Evolutionary conservation across 106 monocot genomes (phyloP).

Genomic region (Dioscorea dumetorum): DNA sequence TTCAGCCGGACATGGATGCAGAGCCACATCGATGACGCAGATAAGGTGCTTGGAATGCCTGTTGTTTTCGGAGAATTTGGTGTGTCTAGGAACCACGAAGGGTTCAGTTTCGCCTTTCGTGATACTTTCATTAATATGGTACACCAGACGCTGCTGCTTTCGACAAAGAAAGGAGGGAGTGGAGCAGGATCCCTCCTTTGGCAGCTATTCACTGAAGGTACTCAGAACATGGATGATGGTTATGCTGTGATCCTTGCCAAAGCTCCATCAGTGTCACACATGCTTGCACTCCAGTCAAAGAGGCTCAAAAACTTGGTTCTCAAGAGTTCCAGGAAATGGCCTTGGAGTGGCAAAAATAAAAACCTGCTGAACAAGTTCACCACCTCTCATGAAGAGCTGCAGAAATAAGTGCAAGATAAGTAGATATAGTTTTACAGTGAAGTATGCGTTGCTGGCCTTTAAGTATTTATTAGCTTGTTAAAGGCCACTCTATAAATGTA

Average conservation of each 20-base stretch:
- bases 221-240: conserved; percentile 88
- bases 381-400: conserved; percentile 18
- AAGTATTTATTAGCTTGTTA: too few species aligned
- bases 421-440: background rate
- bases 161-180: conserved; percentile 36
- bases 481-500: too few species aligned
- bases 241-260: conserved; percentile 56
- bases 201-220: conserved; percentile 89
- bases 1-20: conserved; percentile 77
- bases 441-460: too few species aligned
- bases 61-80: conserved; percentile 80
- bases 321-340: conserved; percentile 10
- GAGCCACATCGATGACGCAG: conserved; percentile 74
- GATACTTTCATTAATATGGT: conserved; percentile 55
- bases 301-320: conserved; percentile 20
- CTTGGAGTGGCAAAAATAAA: conserved; percentile 7
- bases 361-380: background rate
- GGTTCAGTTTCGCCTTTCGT: conserved; percentile 36
- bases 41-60: conserved; percentile 56
- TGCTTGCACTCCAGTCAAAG: conserved; percentile 41
- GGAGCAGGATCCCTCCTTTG: conserved; percentile 77
- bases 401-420: background rate
- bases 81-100: conserved; percentile 36
- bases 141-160: conserved; percentile 37
- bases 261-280: conserved; percentile 23